Conservation (phyloP, 2,329 filamentous ascomycete species). For the Macrophomina phaseolina region DNA sequence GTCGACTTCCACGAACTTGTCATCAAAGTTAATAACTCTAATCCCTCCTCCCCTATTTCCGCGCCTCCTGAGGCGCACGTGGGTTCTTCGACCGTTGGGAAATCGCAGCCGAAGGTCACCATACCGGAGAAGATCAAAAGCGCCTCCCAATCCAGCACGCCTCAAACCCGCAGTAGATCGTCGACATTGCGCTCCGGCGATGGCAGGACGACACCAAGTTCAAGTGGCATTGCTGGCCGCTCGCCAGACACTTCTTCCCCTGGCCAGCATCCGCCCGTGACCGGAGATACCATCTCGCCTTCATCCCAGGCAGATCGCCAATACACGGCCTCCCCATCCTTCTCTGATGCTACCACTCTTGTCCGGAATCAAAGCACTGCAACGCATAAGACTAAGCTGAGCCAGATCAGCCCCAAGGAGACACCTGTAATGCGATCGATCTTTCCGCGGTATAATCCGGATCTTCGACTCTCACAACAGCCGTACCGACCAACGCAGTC, state of each 20-base stretch:
- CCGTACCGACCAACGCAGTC: slow-evolving; percentile 72
- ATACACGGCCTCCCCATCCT: slow-evolving; percentile 8
- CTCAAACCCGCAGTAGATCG: not conserved
- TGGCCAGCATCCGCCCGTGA: not conserved
- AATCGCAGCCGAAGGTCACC: slow-evolving; percentile 32
- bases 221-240: not conserved
- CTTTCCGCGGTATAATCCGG: slow-evolving; percentile 76
- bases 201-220: slow-evolving; percentile 14
- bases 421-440: slow-evolving; percentile 67
- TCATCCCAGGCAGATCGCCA: slow-evolving; percentile 8
- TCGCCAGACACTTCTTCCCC: slow-evolving; percentile 14
- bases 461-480: slow-evolving; percentile 69
- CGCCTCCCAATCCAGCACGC: not conserved
- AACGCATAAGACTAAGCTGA: slow-evolving; percentile 10
- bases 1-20: slow-evolving; percentile 47
- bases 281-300: slow-evolving; percentile 7
- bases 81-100: slow-evolving; percentile 28
- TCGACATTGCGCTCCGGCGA: slow-evolving; percentile 12
- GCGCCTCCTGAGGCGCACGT: slow-evolving; percentile 21
- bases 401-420: slow-evolving; percentile 20
- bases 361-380: slow-evolving; percentile 45
- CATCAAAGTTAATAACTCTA: slow-evolving; percentile 44
- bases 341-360: slow-evolving; percentile 40
- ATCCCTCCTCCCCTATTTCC: slow-evolving; percentile 12
- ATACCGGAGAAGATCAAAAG: slow-evolving; percentile 32